phyloP scores from a whole-genome alignment of 805 yeast genomes.

The Cyberlindnera mycetangii region DNA sequence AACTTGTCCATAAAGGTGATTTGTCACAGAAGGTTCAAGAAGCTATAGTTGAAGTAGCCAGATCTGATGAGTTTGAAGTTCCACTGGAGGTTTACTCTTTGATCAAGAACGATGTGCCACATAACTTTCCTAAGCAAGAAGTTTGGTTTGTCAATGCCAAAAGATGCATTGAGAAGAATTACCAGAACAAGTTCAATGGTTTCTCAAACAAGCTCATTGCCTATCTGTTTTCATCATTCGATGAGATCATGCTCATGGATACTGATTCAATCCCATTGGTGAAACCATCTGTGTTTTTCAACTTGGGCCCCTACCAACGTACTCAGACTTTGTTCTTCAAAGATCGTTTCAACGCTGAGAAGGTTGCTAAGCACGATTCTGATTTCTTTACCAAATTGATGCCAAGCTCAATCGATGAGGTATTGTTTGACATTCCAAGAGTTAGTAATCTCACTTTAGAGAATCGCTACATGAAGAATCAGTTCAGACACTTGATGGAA shows the following conservation, averaged over 20 bases:
- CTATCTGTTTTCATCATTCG: constrained; percentile 53
- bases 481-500: constrained; percentile 34
- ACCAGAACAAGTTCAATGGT: constrained; percentile 31
- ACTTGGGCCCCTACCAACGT: constrained; percentile 34
- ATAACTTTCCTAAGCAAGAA: constrained; percentile 33
- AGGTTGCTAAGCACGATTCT: constrained; percentile 25
- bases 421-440: constrained; percentile 30
- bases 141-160: constrained; percentile 39
- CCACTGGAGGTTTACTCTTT: constrained; percentile 27
- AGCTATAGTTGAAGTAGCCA: constrained; percentile 36
- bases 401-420: constrained; percentile 37
- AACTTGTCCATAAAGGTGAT: constrained; percentile 41
- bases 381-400: constrained; percentile 41
- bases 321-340: constrained; percentile 40
- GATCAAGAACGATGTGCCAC: constrained; percentile 25
- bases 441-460: constrained; percentile 33
- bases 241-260: constrained; percentile 51
- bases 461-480: constrained; percentile 36
- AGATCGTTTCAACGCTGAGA: constrained; percentile 34
- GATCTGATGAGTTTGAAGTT: constrained; percentile 31
- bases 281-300: constrained; percentile 33
- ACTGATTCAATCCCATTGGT: constrained; percentile 48
- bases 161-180: constrained; percentile 27
- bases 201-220: constrained; percentile 53
- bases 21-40: constrained; percentile 32